Evolutionary conservation across 371 early-diverging fungal genomes (phyloP), one percentile per base, ranked within the genome.

Genomic region (Syncephalastrum sp.): DNA sequence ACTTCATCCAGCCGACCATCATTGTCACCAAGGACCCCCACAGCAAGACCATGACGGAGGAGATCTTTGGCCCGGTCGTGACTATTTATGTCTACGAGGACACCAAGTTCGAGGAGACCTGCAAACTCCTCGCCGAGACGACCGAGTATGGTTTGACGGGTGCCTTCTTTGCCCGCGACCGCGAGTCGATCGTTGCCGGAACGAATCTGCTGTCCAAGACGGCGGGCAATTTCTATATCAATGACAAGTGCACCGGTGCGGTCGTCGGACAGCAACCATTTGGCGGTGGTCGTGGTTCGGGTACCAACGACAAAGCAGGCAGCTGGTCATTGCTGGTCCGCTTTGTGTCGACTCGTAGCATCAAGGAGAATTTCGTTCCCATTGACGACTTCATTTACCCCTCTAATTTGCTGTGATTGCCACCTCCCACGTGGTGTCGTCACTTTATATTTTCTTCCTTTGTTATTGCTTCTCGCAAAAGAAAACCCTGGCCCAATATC

Each of bases 221-320:
- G 23, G 93, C 96, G 12, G 99, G 99, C 56, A 98, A 98, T 87
- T 97, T 98, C 59, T 98, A 98, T 78, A 90, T 98, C 71, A 98
- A 98, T 70, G 99, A 98, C 80, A 98, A 98, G 79, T 93, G 89
- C 71, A 98, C 98, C 29, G 98, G 98, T 50, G 97, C 98, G 44
- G 94, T 97, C 38, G 97, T 98, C 29, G 97, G 95, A 57, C 98
- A 98, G 74, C 98, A 98, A 79, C 94, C 98, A n/a, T 60, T 98
- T 69, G 99, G 99, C 59, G 98, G 99, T 65, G 89, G 86, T 61
- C 88, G 95, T 63, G 91, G 84, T 42, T 95, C 95, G 5, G 98
- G 99, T 57, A 98, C 99, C 33, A 97, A 98, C 72, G 99, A 98
- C 74, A 98, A 98, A 87, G 97, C 97, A 24, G 99, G 99, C 51